phyloP scores from a whole-genome alignment of 1,284 basidiomycete species.

The Salmacisia buchloeana region DNA sequence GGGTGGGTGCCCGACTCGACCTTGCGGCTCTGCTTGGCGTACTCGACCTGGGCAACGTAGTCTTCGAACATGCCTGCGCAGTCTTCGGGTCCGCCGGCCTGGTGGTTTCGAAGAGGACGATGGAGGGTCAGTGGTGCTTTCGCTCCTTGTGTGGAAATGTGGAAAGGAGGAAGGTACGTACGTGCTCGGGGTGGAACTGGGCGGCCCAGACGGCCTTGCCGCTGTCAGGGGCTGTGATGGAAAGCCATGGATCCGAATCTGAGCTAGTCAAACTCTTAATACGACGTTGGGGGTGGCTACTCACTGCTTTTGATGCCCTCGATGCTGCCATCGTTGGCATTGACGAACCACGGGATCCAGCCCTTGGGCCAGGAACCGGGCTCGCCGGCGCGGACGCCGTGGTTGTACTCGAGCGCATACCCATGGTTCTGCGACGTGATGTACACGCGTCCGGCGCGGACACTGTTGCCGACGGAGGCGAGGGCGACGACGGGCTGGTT shows the following conservation, averaged over 20 bases:
- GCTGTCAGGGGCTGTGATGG: constrained; percentile 19
- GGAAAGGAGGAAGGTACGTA: neutral
- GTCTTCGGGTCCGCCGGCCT: constrained; percentile 48
- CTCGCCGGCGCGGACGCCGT: constrained; percentile 21
- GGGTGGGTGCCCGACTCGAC: neutral
- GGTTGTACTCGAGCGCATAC: constrained; percentile 21
- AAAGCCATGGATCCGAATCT: neutral
- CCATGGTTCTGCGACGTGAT: constrained; percentile 70
- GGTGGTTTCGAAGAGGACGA: neutral
- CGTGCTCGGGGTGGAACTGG: constrained; percentile 47
- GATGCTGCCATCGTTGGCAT: constrained; percentile 48
- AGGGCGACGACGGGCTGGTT: constrained; percentile 96
- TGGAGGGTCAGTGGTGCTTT: neutral
- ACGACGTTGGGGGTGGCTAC: constrained; percentile 11
- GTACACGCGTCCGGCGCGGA: constrained; percentile 91
- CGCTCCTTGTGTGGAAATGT: neutral
- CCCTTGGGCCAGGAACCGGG: constrained; percentile 45
- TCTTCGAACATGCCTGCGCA: constrained; percentile 47
- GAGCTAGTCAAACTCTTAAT: neutral
- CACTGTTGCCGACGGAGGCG: constrained; percentile 72
- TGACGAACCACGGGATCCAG: constrained; percentile 49
- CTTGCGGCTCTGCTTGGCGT: constrained; percentile 2
- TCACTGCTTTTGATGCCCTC: constrained; percentile 45
- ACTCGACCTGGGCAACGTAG: constrained; percentile 42
- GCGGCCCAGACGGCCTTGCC: constrained; percentile 41